Evolutionary conservation across 1,284 basidiomycete species (phyloP).

Genomic region (Rhodotorula sp.): DNA sequence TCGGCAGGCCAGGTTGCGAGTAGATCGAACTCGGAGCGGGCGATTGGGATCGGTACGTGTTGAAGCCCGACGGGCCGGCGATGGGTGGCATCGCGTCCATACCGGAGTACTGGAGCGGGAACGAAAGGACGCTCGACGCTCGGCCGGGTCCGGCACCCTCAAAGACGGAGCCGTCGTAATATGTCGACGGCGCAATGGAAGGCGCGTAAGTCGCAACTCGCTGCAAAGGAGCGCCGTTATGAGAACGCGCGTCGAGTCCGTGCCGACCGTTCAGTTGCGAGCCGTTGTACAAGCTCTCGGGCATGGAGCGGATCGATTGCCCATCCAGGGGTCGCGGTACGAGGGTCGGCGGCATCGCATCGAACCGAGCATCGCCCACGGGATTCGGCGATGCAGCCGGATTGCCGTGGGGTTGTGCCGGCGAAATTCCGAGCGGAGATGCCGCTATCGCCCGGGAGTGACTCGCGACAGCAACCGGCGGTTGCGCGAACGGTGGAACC

Average conservation of each 20-base stretch:
- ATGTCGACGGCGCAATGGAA: conserved; percentile 39
- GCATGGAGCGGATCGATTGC: neutral
- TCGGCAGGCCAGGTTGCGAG: neutral
- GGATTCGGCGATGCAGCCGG: too few relatives aligned
- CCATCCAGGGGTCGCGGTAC: neutral
- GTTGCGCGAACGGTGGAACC: neutral
- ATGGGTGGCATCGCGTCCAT: conserved; percentile 12
- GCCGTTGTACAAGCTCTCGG: neutral
- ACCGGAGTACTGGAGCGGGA: conserved; percentile 33
- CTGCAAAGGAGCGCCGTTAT: neutral
- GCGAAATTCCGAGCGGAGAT: too few relatives aligned
- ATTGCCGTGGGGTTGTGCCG: too few relatives aligned
- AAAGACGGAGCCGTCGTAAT: conserved; percentile 46
- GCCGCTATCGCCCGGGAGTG: neutral
- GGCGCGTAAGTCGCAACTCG: conserved; percentile 19
- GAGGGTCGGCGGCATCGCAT: neutral
- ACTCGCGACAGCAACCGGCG: neutral
- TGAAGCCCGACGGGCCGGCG: conserved; percentile 7
- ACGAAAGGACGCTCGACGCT: conserved; percentile 39
- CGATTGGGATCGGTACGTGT: neutral
- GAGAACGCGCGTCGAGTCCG: neutral
- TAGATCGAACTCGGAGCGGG: conserved; percentile 2
- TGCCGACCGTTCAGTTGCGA: neutral
- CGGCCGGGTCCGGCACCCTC: conserved; percentile 40
- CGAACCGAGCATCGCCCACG: too few relatives aligned